These are phyloP conservation scores for Alisma plantagoaquatica DNA, from an alignment of 106 monocot species.

Conservation along the genomic window DNA sequence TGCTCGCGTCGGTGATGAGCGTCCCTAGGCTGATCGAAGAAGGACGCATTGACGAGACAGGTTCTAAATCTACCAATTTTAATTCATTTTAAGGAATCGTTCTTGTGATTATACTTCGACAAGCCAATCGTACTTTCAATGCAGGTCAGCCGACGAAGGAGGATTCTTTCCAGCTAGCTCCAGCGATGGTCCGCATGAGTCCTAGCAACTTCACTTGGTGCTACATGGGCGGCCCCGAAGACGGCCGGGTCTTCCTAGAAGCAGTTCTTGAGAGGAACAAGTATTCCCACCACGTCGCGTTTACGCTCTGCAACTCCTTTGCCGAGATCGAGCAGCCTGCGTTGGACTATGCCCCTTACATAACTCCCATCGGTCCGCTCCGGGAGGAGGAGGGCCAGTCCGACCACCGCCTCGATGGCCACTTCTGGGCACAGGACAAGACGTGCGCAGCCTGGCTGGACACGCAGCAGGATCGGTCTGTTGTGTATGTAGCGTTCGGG, in stretches of 20 bases:
- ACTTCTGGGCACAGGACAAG: constrained; percentile 39
- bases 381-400: background rate
- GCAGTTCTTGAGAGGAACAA: background rate
- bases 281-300: constrained; percentile 1
- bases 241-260: background rate
- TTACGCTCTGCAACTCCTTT: constrained; percentile 38
- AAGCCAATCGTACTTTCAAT: background rate
- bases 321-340: constrained; percentile 17
- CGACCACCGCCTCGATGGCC: constrained; percentile 3
- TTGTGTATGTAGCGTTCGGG: constrained; percentile 56
- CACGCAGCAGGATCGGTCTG: constrained; percentile 11
- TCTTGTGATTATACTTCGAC: too few species aligned
- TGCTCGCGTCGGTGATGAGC: constrained; percentile 1
- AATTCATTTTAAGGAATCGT: too few species aligned
- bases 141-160: constrained; percentile 15
- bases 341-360: constrained; percentile 27
- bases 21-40: constrained; percentile 23
- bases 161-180: constrained; percentile 11
- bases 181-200: constrained; percentile 15
- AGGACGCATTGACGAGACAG: constrained; percentile 16
- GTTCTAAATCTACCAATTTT: too few species aligned
- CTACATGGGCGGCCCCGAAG: background rate
- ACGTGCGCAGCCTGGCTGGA: constrained; percentile 45
- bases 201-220: constrained; percentile 19
- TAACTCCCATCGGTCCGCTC: too few species aligned